Percentiles rank a stretch among this genome's conserved stretches.
Conservation (phyloP, 306 rosid species). For the Medicago lupulina region DNA sequence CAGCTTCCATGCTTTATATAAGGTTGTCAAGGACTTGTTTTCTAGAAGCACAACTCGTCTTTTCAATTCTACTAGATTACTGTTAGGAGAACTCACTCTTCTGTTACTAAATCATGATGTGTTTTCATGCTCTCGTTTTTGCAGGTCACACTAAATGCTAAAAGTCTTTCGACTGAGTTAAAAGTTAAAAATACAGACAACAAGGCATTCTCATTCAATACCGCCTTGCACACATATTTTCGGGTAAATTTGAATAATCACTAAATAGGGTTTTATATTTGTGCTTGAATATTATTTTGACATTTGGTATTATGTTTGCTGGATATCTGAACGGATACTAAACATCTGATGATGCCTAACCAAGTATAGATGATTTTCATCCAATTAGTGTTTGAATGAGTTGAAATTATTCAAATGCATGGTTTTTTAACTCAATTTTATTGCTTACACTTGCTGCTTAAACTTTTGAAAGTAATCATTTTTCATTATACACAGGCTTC, state of each 20-base stretch:
- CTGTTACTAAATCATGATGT: conserved; percentile 18
- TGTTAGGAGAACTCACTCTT: no score
- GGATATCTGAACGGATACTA: conserved; percentile 36
- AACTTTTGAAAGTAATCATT: conserved; percentile 36
- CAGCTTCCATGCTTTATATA: conserved; percentile 85
- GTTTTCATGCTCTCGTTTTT: conserved; percentile 27
- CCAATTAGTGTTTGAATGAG: conserved; percentile 17
- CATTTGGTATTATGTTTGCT: conserved; percentile 13
- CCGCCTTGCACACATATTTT: conserved; percentile 91
- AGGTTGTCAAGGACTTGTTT: conserved; percentile 58
- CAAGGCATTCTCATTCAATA: conserved; percentile 81
- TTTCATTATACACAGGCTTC: conserved; percentile 71
- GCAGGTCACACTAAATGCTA: conserved; percentile 71
- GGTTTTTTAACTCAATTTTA: conserved; percentile 25
- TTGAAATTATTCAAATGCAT: not conserved
- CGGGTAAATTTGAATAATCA: conserved; percentile 57
- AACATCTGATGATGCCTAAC: conserved; percentile 11
- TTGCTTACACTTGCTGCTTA: conserved; percentile 27
- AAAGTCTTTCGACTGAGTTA: conserved; percentile 81
- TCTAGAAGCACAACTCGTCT: conserved; percentile 31
- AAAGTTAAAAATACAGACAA: conserved; percentile 77
- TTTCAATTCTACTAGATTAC: not conserved
- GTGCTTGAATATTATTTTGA: not conserved
- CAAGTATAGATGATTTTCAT: conserved; percentile 11
- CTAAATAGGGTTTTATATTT: conserved; percentile 25